Evolutionary conservation across 352 stramenopile genomes (phyloP), one percentile per base, ranked within the genome.

Genomic region (Phytopythium litorale): DNA sequence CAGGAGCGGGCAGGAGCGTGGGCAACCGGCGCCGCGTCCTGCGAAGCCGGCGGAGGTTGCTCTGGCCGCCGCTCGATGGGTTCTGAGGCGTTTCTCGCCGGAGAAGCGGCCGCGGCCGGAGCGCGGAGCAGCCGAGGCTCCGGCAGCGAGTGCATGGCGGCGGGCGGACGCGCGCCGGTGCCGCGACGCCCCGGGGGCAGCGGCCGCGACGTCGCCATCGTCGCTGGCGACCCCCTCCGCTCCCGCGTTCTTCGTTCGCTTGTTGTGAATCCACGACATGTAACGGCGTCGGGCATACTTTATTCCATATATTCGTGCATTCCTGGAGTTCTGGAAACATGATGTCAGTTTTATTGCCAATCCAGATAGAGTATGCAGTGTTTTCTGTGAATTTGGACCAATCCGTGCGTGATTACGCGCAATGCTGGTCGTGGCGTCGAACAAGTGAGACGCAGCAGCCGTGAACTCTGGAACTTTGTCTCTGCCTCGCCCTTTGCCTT

Each of bases 171-270:
- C 19, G 33, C 51, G 38, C 59, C 62, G 38, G 48, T 63, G 35
- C 61, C 51, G 46, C 64, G 63, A 33, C 63, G 70, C 2, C 68
- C 68, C 11, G 66, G 68, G 23, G 72, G 68, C 60, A 75, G 64
- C 32, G 73, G 63, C 49, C 73, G 58, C 45, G 75, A 80, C 52
- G 52, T 45, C 33, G 77, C 65, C 77, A 87, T 87, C 12, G 40
- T 21, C 15, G 50, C 9, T 32, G 9, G 51, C 28, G 28, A 32
- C 28, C 28, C 28, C 51, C 38, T 19, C 12, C 21, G 51, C 32
- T 40, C 9, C 9, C 9, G n/a, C 35, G 37, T 49, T 40, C 16
- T 33, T 52, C 15, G 46, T 52, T 52, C 46, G 35, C 21, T 32
- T 4, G 45, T 51, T 11, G 3, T 19, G 8, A 19, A 32, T 7